Base-by-base conservation (phyloP, 2,329 filamentous ascomycete species). In the Colletotrichum higginsianum region DNA sequence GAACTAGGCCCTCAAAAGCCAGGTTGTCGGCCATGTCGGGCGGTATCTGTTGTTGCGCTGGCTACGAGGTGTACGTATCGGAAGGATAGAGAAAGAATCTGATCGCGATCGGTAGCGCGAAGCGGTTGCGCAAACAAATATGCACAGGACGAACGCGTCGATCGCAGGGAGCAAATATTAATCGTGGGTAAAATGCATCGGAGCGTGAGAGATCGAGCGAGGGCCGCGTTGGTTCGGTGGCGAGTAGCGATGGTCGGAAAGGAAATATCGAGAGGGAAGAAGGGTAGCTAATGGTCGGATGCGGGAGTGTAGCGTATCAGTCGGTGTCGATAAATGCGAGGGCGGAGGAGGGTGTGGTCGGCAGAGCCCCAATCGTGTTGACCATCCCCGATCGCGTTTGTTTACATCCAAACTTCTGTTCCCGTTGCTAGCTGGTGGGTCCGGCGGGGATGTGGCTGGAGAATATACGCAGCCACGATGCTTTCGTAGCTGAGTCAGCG, bases 1-100 rank as follows among this genome's bases (percentile, higher is more conserved):
- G 66, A 0, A 72, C 69, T 18, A 55, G 16, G 53, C 69, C 80
- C 73, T 74, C 71, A 49, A 73, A 67, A 21, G 71, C 50, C 63
- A 71, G n/a, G 16, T 53, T 62, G 12, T 62, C 57, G 23, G 65
- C 47, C 65, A 73, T 73, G 9, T 11, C 50, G 46, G 52, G 5
- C 61, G 21, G 18, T 16, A 16, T 30, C 42, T 7, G 68, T 26
- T 7, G 42, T 16, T 52, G 12, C 4, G 30, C 2, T 16, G 46
- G 38, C 46, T 21, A 40, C 23, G 16, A 47, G 18, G 7, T 21
- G 15, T 4, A 3, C 26, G 3, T n/a, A n/a, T 21, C 26, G 11
- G 47, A 8, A 11, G 11, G 35, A 38, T 3, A 38, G 35, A 38
- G 35, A 38, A 16, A 42, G 16, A 30, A 40, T 46, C 50, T 47